Percentiles rank a stretch among this genome's conserved stretches.
phyloP scores from a whole-genome alignment of 2,329 filamentous ascomycete genomes.

The Allantophomopsis lycopodina region DNA sequence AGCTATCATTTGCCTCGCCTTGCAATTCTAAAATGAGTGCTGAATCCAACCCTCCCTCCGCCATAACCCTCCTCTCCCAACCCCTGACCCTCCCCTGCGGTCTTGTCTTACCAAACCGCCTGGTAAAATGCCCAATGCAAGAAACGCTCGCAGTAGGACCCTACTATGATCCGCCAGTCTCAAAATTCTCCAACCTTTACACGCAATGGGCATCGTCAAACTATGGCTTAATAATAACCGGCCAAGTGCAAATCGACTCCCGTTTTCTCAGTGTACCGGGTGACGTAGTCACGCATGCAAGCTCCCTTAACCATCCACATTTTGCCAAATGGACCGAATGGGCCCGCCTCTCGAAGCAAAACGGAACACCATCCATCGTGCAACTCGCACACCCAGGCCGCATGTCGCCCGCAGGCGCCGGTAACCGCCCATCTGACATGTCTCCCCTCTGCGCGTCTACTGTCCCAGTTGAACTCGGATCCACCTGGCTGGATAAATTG shows the following conservation, averaged over 20 bases:
- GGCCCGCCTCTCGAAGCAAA: constrained; percentile 16
- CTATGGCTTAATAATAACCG: constrained; percentile 39
- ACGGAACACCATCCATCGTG: constrained; percentile 25
- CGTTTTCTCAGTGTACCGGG: constrained; percentile 13
- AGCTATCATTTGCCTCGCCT: too few relatives aligned
- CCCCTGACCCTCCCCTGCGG: constrained; percentile 39
- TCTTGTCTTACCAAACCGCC: constrained; percentile 38
- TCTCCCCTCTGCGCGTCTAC: constrained; percentile 30
- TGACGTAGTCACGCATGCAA: constrained; percentile 27
- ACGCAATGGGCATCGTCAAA: constrained; percentile 35
- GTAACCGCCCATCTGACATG: constrained; percentile 19
- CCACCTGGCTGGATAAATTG: constrained; percentile 18
- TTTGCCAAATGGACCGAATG: constrained; percentile 25
- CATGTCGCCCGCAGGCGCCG: constrained; percentile 25
- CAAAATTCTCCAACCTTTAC: constrained; percentile 30
- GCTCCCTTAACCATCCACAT: constrained; percentile 23
- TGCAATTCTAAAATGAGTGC: too few relatives aligned
- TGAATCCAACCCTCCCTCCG: too few relatives aligned
- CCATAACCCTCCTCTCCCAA: constrained; percentile 14
- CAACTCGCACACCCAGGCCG: constrained; percentile 33
- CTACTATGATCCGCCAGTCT: constrained; percentile 25
- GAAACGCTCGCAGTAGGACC: constrained; percentile 17
- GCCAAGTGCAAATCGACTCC: constrained; percentile 7
- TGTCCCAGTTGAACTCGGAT: constrained; percentile 26
- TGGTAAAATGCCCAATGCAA: constrained; percentile 22